Conservation (phyloP, 139 green algal species). For the Ettlia oleoabundans region DNA sequence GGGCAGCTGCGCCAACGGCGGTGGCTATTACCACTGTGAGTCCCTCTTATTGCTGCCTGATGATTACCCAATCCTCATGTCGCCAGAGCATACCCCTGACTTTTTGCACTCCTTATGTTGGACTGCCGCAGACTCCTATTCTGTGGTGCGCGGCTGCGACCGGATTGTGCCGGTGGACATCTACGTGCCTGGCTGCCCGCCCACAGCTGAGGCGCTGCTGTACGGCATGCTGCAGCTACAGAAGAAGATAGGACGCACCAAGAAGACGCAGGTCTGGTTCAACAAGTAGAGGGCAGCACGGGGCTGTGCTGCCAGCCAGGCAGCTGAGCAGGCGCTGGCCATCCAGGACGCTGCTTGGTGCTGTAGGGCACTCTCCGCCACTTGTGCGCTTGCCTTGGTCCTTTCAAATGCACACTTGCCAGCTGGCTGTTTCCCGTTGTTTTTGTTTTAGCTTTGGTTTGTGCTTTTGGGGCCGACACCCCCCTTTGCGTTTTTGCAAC, state of each 20-base stretch:
- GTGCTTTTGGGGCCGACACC: neutral
- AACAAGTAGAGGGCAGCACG: conserved; percentile 51
- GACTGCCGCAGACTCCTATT: conserved; percentile 79
- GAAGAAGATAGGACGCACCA: conserved; percentile 73
- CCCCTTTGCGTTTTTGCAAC: neutral
- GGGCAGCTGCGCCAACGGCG: conserved; percentile 95
- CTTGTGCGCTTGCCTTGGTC: too few species aligned
- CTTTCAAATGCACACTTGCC: too few species aligned
- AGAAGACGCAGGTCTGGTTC: conserved; percentile 64
- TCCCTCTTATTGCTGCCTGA: too few species aligned
- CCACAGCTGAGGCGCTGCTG: conserved; percentile 94
- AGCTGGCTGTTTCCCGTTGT: too few species aligned
- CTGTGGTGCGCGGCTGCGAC: conserved; percentile 95
- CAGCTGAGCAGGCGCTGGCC: too few species aligned
- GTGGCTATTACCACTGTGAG: conserved; percentile 94
- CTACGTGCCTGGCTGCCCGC: conserved; percentile 92
- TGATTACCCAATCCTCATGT: too few species aligned
- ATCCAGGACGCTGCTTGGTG: too few species aligned
- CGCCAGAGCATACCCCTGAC: neutral
- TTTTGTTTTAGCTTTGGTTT: too few species aligned
- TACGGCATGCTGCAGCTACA: conserved; percentile 96
- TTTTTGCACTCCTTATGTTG: neutral
- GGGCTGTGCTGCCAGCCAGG: too few species aligned
- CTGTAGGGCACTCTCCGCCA: too few species aligned
- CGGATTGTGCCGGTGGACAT: conserved; percentile 97